Evolutionary conservation across 345 rosid species (phyloP).

Genomic region (Anacardium occidentale): DNA sequence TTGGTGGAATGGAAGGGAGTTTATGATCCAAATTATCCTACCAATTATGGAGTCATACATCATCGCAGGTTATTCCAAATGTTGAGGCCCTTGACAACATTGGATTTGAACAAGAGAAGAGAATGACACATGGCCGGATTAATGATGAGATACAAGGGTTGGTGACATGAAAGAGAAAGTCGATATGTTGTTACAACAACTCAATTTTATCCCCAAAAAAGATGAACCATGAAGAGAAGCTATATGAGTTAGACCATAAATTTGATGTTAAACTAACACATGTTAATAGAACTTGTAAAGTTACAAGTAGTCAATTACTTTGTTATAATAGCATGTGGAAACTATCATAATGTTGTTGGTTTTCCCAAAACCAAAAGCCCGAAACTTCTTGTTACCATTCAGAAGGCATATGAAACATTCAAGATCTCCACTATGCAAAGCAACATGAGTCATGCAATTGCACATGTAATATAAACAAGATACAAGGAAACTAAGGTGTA

Average conservation of each 20-base stretch:
- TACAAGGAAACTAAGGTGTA: constrained; percentile 98
- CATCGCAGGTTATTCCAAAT: constrained; percentile 40
- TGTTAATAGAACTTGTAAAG: constrained; percentile 86
- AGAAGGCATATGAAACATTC: constrained; percentile 95
- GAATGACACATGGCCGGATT: constrained; percentile 25
- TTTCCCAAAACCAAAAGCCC: constrained; percentile 89
- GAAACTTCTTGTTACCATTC: constrained; percentile 69
- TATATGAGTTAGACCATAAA: constrained; percentile 82
- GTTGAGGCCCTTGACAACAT: constrained; percentile 31
- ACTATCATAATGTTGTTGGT: constrained; percentile 84
- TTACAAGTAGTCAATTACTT: constrained; percentile 80
- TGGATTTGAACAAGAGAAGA: constrained; percentile 42
- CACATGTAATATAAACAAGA: constrained; percentile 74
- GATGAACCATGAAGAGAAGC: constrained; percentile 84
- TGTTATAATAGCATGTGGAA: constrained; percentile 84
- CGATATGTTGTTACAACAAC: constrained; percentile 65
- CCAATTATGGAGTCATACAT: constrained; percentile 66
- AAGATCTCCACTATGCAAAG: constrained; percentile 85
- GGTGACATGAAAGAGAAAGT: constrained; percentile 94
- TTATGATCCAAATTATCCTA: constrained; percentile 82
- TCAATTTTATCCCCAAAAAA: constrained; percentile 71
- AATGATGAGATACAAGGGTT: constrained; percentile 65
- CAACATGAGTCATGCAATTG: constrained; percentile 94
- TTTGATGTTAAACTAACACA: constrained; percentile 82
- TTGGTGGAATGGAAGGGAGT: constrained; percentile 83